A percentile compares a stretch with the other conserved stretches of the same genome.
phyloP scores from a whole-genome alignment of 257 asterid species.

The Striga asiatica region DNA sequence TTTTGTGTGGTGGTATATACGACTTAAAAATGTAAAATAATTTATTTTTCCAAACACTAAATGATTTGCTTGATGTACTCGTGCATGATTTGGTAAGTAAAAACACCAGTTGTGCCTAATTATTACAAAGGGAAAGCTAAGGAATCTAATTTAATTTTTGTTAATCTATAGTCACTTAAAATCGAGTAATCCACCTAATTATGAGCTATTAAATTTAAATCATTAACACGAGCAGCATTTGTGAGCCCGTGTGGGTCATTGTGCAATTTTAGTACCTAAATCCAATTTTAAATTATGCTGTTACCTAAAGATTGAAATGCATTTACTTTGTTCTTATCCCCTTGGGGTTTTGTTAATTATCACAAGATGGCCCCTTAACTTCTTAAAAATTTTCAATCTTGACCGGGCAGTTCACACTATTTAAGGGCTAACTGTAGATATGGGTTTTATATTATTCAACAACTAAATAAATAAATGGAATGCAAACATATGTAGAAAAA shows the following conservation, averaged over 20 bases:
- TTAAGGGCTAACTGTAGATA: no score
- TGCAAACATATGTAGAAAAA: no score
- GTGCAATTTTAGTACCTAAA: not conserved
- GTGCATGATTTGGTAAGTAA: not conserved
- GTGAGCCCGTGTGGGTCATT: not conserved
- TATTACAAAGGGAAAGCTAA: not conserved
- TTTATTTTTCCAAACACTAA: not conserved
- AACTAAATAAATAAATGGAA: no score
- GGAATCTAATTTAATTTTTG: not conserved
- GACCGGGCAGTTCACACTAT: no score
- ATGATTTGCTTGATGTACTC: not conserved
- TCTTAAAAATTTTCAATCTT: not conserved
- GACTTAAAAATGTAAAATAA: no score
- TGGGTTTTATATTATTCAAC: no score
- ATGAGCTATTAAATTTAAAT: not conserved
- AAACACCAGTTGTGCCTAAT: not conserved
- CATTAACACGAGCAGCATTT: not conserved
- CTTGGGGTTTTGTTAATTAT: not conserved
- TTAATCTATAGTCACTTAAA: slow-evolving; percentile 3
- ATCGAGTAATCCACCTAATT: no score
- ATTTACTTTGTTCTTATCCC: slow-evolving; percentile 23
- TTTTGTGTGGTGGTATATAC: no score
- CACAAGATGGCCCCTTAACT: slow-evolving; percentile 12
- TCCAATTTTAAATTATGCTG: not conserved
- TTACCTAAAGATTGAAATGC: slow-evolving; percentile 16